Evolutionary conservation across 2,329 filamentous ascomycete species (phyloP).

Genomic region (Talaromyces sp.): DNA sequence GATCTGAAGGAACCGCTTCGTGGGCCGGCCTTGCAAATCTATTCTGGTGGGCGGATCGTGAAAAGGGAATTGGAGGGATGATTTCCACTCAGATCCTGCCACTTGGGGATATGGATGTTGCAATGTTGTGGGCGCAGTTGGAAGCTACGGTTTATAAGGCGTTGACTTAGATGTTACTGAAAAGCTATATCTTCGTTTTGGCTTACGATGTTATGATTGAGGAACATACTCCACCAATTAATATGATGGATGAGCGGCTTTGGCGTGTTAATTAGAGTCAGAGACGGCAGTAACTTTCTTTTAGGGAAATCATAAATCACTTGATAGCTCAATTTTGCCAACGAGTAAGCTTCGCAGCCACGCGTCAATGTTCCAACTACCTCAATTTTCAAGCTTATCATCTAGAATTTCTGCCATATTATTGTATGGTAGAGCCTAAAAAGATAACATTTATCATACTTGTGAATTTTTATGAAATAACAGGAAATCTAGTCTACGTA

Average conservation of each 20-base stretch:
- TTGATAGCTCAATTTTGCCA: too few species aligned
- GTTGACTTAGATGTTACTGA: neutral
- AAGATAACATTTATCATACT: too few species aligned
- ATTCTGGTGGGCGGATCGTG: constrained; percentile 60
- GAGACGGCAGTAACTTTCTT: too few species aligned
- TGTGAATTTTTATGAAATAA: too few species aligned
- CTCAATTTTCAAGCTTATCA: too few species aligned
- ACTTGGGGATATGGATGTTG: constrained; percentile 33
- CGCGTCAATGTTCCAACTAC: too few species aligned
- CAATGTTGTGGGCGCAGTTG: neutral
- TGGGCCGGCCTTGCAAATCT: constrained; percentile 59
- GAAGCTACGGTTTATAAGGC: neutral
- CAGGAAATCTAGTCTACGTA: too few species aligned
- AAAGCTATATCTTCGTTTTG: neutral
- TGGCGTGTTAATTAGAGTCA: too few species aligned
- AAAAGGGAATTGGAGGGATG: constrained; percentile 53
- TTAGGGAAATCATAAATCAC: too few species aligned
- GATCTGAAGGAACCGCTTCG: constrained; percentile 46
- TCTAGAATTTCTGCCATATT: too few species aligned
- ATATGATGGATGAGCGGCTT: neutral
- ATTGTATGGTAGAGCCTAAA: too few species aligned
- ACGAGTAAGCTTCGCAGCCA: too few species aligned
- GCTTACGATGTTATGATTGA: neutral
- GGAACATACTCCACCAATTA: neutral
- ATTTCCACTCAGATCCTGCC: constrained; percentile 49